Percentiles rank a stretch among this genome's conserved stretches.
phyloP scores from a whole-genome alignment of 2,329 filamentous ascomycete species.

The Fusarium sp. region DNA sequence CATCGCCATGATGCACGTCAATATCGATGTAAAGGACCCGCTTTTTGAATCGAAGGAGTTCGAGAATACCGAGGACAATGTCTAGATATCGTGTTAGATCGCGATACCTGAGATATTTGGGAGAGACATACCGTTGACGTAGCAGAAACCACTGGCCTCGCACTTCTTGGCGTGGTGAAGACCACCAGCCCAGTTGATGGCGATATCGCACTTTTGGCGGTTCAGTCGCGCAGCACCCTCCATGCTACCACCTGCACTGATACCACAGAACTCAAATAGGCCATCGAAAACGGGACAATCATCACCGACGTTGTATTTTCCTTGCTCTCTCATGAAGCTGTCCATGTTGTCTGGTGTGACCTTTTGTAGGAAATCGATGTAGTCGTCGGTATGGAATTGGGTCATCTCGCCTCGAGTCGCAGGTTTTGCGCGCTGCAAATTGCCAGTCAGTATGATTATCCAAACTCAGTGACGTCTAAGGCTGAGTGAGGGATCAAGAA shows the following conservation, averaged over 20 bases:
- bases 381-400: slow-evolving; percentile 93
- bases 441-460: slow-evolving; percentile 52
- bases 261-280: slow-evolving; percentile 94
- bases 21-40: slow-evolving; percentile 98
- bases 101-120: not conserved
- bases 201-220: slow-evolving; percentile 92
- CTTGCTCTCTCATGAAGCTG: slow-evolving; percentile 87
- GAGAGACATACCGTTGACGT: slow-evolving; percentile 83
- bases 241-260: slow-evolving; percentile 93
- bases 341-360: slow-evolving; percentile 99
- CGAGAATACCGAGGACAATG: slow-evolving; percentile 94
- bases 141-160: slow-evolving; percentile 97
- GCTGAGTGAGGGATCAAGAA: not conserved
- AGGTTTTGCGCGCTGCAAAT: slow-evolving; percentile 77
- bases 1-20: slow-evolving; percentile 92
- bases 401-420: slow-evolving; percentile 90
- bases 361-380: slow-evolving; percentile 93
- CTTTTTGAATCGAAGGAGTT: slow-evolving; percentile 88
- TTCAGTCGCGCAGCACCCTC: slow-evolving; percentile 92
- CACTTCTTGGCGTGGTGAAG: slow-evolving; percentile 98
- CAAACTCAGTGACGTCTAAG: not conserved
- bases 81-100: slow-evolving; percentile 61
- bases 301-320: slow-evolving; percentile 93
- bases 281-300: slow-evolving; percentile 98
- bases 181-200: slow-evolving; percentile 97